phyloP scores from a whole-genome alignment of 2,329 filamentous ascomycete genomes.

The Aspergillus hortae region DNA sequence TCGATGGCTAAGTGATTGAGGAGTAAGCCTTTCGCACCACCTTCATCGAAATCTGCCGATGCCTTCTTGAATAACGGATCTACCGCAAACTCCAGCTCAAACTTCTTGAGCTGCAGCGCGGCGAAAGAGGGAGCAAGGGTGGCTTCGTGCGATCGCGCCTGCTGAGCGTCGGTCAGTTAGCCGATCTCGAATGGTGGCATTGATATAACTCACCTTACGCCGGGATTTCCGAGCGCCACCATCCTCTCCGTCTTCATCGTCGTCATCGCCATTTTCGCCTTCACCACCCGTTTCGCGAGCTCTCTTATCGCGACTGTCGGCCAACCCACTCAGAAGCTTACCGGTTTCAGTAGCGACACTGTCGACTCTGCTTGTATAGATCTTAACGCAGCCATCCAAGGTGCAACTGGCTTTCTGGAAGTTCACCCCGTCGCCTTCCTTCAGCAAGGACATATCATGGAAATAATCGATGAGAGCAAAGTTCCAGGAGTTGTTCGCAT shows the following conservation, averaged over 20 bases:
- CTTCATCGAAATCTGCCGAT: constrained; percentile 96
- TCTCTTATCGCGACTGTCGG: constrained; percentile 70
- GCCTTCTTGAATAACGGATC: constrained; percentile 99
- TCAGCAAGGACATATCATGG: constrained; percentile 95
- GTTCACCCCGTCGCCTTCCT: constrained; percentile 95
- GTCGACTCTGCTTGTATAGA: constrained; percentile 97
- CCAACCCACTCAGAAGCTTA: constrained; percentile 87
- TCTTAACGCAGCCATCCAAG: constrained; percentile 96
- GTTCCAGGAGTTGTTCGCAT: constrained; percentile 97
- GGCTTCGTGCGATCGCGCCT: constrained; percentile 79
- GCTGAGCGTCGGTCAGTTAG: constrained; percentile 22
- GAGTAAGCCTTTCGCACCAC: constrained; percentile 89
- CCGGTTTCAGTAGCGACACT: constrained; percentile 97
- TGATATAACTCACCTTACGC: constrained; percentile 61
- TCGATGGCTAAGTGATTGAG: constrained; percentile 98
- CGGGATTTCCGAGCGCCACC: constrained; percentile 52
- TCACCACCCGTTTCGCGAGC: constrained; percentile 59
- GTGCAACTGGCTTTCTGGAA: constrained; percentile 99
- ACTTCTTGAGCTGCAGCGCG: constrained; percentile 89
- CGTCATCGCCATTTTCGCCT: constrained; percentile 58
- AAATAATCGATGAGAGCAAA: constrained; percentile 99
- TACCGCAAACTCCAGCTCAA: constrained; percentile 93
- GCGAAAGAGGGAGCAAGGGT: constrained; percentile 87
- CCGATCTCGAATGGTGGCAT: too few species aligned
- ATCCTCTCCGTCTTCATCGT: constrained; percentile 59